A percentile compares a stretch with the other conserved stretches of the same genome.
These are phyloP conservation scores for Solanum okadae DNA, from an alignment of 257 asterid species.

Conservation along the genomic window DNA sequence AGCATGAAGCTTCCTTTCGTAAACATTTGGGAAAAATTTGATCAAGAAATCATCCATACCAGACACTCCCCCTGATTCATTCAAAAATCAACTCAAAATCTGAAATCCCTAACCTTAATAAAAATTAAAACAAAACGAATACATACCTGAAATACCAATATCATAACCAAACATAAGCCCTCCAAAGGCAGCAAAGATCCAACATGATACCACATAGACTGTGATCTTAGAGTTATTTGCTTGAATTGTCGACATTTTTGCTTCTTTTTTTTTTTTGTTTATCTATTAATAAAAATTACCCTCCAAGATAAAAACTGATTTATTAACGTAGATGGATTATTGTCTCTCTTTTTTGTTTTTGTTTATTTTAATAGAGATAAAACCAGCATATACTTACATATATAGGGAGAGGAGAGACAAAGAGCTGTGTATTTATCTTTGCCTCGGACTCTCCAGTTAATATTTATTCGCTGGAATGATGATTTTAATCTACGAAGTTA, in stretches of 20 bases:
- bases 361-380: neutral
- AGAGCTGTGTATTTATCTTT: neutral
- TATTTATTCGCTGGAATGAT: neutral
- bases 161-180: conserved; percentile 49
- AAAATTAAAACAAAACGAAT: no score
- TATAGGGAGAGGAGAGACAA: neutral
- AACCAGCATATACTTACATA: neutral
- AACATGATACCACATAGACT: conserved; percentile 25
- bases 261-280: neutral
- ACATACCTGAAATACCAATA: conserved; percentile 41
- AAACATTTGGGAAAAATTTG: conserved; percentile 46
- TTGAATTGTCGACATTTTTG: neutral
- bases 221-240: conserved; percentile 14
- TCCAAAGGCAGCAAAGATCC: conserved; percentile 50
- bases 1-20: conserved; percentile 32
- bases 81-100: neutral
- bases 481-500: neutral
- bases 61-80: conserved; percentile 55
- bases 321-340: neutral
- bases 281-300: neutral
- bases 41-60: conserved; percentile 79
- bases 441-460: neutral
- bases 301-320: neutral
- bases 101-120: neutral
- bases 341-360: neutral